Evolutionary conservation across 208 protist genomes (phyloP), one percentile per base, ranked within the genome.

Genomic region (Wallacemonas collosoma): DNA sequence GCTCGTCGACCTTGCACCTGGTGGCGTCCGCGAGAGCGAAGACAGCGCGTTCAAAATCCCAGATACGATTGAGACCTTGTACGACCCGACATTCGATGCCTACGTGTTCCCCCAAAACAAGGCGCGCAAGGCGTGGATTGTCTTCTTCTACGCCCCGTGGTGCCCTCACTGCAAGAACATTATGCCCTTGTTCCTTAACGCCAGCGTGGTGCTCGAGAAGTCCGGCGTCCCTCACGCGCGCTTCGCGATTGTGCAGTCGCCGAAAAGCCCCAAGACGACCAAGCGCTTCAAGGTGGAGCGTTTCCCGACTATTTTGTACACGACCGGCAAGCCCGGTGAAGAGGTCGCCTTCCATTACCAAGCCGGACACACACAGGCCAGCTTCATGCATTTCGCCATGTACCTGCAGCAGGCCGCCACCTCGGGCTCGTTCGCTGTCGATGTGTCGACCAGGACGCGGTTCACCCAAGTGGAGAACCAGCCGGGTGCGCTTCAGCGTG

Each of bases 111-210:
- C 88, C 61, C 54, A 53, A 11, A 69, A 75, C 60, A 26, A 6
- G 17, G 53, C 55, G 53, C 51, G n/a, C 50, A 66, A 62, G 41
- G 14, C 92, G 55, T 97, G 90, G 79, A 71, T 97, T 36, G 78
- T 94, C 40, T 85, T 97, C 36, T 83, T 92, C 65, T 95, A 89
- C 79, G 82, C 92, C 4, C 89, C 92, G 50, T 94, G 89, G 86
- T 97, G 92, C 75, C 73, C 61, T 15, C 89, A 94, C 69, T 97
- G 92, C 81, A 93, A 93, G 63, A 64, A 47, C 39, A 55, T 91
- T 12, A 57, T 94, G 53, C 92, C 92, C 2, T 70, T 80, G 57
- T 93, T 94, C 72, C 63, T 86, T n/a, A 88, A 97, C 68, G 82
- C 81, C 38, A 91, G 85, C 69, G 35, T 73, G 36, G 47, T 76